phyloP scores from a whole-genome alignment of 768 basidiomycete genomes.

The Pholiota molesta region DNA sequence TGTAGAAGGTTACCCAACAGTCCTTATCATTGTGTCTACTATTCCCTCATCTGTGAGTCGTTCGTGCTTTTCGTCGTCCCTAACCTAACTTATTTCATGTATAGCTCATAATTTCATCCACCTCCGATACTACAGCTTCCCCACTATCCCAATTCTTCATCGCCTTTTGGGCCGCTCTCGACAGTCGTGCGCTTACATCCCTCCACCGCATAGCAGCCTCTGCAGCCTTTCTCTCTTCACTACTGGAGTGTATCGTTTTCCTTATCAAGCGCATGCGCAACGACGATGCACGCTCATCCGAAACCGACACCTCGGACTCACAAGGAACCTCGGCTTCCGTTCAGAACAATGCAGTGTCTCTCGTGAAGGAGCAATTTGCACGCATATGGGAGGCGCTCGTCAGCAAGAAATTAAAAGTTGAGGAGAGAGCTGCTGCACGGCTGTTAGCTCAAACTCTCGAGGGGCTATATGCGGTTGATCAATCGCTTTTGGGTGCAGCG shows the following conservation, averaged over 20 bases:
- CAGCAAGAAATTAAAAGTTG: slow-evolving; percentile 47
- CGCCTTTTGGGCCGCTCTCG: slow-evolving; percentile 84
- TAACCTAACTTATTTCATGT: background rate
- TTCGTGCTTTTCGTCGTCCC: slow-evolving; percentile 4
- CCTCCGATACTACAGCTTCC: slow-evolving; percentile 7
- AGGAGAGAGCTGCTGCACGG: slow-evolving; percentile 44
- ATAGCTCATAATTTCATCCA: slow-evolving; percentile 33
- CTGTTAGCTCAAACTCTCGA: slow-evolving; percentile 45
- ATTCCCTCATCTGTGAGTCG: slow-evolving; percentile 66
- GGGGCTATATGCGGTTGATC: slow-evolving; percentile 34
- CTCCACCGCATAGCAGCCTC: slow-evolving; percentile 55
- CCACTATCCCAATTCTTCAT: slow-evolving; percentile 58
- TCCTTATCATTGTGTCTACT: slow-evolving; percentile 82
- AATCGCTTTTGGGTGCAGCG: slow-evolving; percentile 51
- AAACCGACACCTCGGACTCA: slow-evolving; percentile 6
- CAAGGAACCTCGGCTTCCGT: background rate
- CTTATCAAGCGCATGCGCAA: slow-evolving; percentile 46
- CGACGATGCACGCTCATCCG: slow-evolving; percentile 13
- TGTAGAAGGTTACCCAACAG: slow-evolving; percentile 76
- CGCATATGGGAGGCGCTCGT: slow-evolving; percentile 53
- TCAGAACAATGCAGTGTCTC: slow-evolving; percentile 10
- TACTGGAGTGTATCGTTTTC: slow-evolving; percentile 73
- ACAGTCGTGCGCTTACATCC: slow-evolving; percentile 63
- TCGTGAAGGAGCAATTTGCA: slow-evolving; percentile 50
- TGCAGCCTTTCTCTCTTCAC: slow-evolving; percentile 67